A percentile compares a stretch with the other conserved stretches of the same genome.
These are phyloP conservation scores for Colletotrichum chrysophilum DNA, from an alignment of 2,329 filamentous ascomycete species.

Conservation along the genomic window DNA sequence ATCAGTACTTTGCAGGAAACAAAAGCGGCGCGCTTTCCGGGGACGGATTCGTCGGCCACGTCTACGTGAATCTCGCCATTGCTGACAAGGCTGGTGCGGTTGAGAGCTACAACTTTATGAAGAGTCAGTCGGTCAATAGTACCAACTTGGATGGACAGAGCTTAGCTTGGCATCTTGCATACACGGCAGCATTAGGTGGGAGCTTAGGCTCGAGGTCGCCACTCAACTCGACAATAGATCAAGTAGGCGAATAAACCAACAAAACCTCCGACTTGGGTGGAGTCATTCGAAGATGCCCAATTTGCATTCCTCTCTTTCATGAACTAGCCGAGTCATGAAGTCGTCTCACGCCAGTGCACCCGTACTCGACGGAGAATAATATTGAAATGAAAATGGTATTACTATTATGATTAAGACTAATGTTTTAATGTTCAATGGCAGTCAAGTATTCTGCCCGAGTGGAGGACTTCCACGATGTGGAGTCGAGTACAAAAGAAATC, in stretches of 20 bases:
- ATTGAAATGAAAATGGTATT: not conserved
- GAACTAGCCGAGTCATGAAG: too few relatives aligned
- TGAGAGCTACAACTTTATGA: slow-evolving; percentile 15
- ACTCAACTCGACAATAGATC: not conserved
- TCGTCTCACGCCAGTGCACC: too few relatives aligned
- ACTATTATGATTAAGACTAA: not conserved
- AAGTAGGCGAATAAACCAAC: not conserved
- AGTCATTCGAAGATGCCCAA: too few relatives aligned
- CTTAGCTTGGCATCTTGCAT: slow-evolving; percentile 5
- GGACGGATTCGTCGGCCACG: slow-evolving; percentile 78
- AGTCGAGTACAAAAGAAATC: not conserved
- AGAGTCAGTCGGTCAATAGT: not conserved
- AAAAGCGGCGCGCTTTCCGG: slow-evolving; percentile 63
- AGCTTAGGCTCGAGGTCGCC: not conserved
- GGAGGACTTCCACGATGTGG: not conserved
- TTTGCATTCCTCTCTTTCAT: too few relatives aligned
- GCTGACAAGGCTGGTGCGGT: slow-evolving; percentile 48
- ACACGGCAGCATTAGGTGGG: slow-evolving; percentile 7
- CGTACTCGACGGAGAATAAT: fast-evolving
- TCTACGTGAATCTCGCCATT: slow-evolving; percentile 77
- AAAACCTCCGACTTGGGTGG: too few relatives aligned
- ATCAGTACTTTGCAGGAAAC: slow-evolving; percentile 30
- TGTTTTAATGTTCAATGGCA: not conserved
- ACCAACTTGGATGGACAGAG: not conserved
- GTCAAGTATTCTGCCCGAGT: not conserved